Evolutionary conservation across 148 eudicot genomes (phyloP).

Genomic region (Cornus kousa): DNA sequence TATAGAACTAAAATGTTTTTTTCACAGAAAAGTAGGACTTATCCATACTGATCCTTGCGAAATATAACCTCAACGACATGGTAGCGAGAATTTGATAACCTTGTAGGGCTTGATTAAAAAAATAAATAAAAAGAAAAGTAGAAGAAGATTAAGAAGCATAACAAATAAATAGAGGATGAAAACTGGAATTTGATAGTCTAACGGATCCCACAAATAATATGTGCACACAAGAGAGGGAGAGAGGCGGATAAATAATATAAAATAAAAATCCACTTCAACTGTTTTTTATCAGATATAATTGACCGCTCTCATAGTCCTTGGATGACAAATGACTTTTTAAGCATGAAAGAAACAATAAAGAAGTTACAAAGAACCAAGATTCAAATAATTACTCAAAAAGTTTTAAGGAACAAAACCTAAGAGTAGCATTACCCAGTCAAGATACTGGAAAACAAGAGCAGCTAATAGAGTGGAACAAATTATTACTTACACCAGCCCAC

Average conservation of each 20-base stretch:
- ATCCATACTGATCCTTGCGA: too few species aligned
- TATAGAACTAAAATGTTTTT: too few species aligned
- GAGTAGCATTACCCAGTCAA: not conserved
- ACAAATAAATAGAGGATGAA: not conserved
- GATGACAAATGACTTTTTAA: too few species aligned
- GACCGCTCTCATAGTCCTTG: not conserved
- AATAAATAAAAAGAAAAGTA: too few species aligned
- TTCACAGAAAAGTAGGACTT: too few species aligned
- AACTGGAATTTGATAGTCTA: not conserved
- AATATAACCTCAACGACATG: too few species aligned
- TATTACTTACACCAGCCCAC: conserved; percentile 42
- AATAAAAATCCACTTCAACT: too few species aligned
- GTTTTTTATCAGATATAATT: too few species aligned
- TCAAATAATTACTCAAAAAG: too few species aligned
- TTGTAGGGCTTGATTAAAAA: too few species aligned
- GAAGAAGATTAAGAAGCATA: not conserved
- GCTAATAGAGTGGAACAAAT: not conserved
- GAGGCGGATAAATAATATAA: not conserved
- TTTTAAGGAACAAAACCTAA: not conserved
- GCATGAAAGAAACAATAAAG: not conserved
- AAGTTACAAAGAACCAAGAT: too few species aligned
- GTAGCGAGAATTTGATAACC: too few species aligned
- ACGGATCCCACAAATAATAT: not conserved
- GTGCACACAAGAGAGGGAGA: not conserved
- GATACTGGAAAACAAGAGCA: not conserved